phyloP scores from a whole-genome alignment of 2,329 filamentous ascomycete species.

The Lachnellula occidentalis region DNA sequence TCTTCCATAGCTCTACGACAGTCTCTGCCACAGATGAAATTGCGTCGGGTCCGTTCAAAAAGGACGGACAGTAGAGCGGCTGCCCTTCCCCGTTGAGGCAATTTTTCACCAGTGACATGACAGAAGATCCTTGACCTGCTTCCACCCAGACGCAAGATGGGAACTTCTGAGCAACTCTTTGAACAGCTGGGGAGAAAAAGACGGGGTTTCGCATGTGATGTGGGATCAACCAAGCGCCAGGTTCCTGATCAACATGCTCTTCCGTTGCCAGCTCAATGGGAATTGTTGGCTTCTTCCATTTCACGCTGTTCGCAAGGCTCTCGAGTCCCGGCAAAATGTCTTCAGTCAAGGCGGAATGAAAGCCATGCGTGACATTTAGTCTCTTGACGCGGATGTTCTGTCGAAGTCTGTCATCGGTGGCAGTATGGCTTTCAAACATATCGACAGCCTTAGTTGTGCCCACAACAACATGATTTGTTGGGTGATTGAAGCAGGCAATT shows the following conservation, averaged over 20 bases:
- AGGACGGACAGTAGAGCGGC: background rate
- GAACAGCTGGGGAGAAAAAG: constrained; percentile 22
- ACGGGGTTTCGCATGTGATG: constrained; percentile 28
- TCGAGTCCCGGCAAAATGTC: background rate
- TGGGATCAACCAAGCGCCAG: background rate
- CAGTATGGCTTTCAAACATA: constrained; percentile 7
- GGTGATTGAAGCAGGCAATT: constrained; percentile 33
- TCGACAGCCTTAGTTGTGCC: constrained; percentile 27
- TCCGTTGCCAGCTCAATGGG: constrained; percentile 2
- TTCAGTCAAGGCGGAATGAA: constrained; percentile 20
- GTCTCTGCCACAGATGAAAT: constrained; percentile 20
- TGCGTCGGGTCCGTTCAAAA: background rate
- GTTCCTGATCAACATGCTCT: too few species aligned
- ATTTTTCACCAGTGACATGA: constrained; percentile 15
- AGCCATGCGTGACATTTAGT: constrained; percentile 13
- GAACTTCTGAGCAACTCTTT: constrained; percentile 13
- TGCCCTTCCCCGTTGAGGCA: background rate
- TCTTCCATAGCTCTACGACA: constrained; percentile 26
- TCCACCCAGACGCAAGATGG: constrained; percentile 27
- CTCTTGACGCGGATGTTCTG: background rate
- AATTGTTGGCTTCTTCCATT: constrained; percentile 2
- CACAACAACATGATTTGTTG: constrained; percentile 28
- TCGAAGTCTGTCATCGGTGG: background rate
- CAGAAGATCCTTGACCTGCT: constrained; percentile 4
- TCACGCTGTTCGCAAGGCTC: background rate